Evolutionary conservation across 257 asterid species (phyloP).

Genomic region (Craterostigma plantagineum): DNA sequence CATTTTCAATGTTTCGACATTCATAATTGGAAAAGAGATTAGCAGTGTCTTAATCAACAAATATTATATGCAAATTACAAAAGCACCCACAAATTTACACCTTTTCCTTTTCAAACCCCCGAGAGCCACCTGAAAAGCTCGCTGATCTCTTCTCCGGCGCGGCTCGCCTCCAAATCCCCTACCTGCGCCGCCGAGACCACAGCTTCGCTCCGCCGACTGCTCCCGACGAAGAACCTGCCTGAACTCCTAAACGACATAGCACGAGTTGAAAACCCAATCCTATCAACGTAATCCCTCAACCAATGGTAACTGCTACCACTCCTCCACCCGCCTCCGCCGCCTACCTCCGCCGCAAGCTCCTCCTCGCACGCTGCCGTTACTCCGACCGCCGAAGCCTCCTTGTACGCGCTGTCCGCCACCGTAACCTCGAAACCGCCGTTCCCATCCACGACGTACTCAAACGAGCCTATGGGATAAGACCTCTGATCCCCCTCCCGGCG

Average conservation of each 20-base stretch:
- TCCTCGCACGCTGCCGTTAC: conserved; percentile 1
- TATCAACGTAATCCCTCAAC: conserved; percentile 66
- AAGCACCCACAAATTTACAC: too few relatives aligned
- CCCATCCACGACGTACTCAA: conserved; percentile 55
- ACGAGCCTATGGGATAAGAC: conserved; percentile 63
- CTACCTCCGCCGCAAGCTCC: conserved; percentile 46
- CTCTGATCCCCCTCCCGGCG: conserved; percentile 20
- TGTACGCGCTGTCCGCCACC: conserved; percentile 26
- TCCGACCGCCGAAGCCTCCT: conserved; percentile 27
- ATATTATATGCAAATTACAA: too few relatives aligned
- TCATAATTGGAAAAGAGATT: too few relatives aligned
- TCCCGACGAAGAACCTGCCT: conserved; percentile 59
- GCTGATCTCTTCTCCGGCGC: conserved; percentile 79
- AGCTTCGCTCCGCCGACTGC: conserved; percentile 53
- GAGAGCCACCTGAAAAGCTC: conserved; percentile 91
- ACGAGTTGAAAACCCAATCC: conserved; percentile 38
- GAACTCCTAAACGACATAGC: conserved; percentile 68
- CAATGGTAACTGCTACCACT: conserved; percentile 45
- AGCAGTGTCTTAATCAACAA: too few relatives aligned
- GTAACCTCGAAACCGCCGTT: conserved; percentile 45
- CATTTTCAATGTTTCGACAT: too few relatives aligned
- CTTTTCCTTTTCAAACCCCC: conserved; percentile 19
- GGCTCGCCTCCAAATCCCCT: conserved; percentile 59
- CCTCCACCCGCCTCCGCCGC: conserved; percentile 26
- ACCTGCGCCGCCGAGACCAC: conserved; percentile 15